A percentile compares a stretch with the other conserved stretches of the same genome.
Evolutionary conservation across 2,329 filamentous ascomycete species (phyloP).

Genomic region (Neonectria magnoliae): DNA sequence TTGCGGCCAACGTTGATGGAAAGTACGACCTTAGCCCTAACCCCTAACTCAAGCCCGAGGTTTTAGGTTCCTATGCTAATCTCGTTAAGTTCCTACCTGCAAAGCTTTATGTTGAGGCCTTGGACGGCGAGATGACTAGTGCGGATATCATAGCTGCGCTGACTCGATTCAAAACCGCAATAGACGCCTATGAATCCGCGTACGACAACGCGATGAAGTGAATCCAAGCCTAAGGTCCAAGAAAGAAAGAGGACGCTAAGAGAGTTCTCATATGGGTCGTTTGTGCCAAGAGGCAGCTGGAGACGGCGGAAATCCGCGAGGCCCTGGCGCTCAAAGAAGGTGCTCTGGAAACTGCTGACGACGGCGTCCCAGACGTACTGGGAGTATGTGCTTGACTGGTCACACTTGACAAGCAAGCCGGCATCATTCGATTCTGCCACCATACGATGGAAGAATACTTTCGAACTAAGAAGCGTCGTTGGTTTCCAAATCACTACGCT

Average conservation of each 20-base stretch:
- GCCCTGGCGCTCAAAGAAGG: constrained; percentile 51
- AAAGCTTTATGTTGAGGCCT: constrained; percentile 16
- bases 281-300: constrained; percentile 47
- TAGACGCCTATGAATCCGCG: constrained; percentile 40
- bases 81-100: constrained; percentile 27
- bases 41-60: no score
- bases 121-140: constrained; percentile 6
- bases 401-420: constrained; percentile 49
- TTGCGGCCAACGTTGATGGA: constrained; percentile 21
- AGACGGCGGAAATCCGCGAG: constrained; percentile 49
- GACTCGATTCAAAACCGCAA: not conserved
- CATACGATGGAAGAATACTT: constrained; percentile 58
- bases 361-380: constrained; percentile 47
- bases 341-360: constrained; percentile 42
- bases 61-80: not conserved
- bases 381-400: constrained; percentile 55
- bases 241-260: constrained; percentile 47
- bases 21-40: constrained; percentile 22
- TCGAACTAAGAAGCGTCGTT: constrained; percentile 36
- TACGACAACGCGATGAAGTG: constrained; percentile 55
- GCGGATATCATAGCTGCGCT: no score
- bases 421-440: constrained; percentile 54
- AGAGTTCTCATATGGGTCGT: constrained; percentile 52
- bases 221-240: constrained; percentile 49
- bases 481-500: constrained; percentile 46